Percentiles rank a stretch among this genome's conserved stretches.
Evolutionary conservation across 139 green algal species (phyloP).

Genomic region (Chlorella vulgaris): DNA sequence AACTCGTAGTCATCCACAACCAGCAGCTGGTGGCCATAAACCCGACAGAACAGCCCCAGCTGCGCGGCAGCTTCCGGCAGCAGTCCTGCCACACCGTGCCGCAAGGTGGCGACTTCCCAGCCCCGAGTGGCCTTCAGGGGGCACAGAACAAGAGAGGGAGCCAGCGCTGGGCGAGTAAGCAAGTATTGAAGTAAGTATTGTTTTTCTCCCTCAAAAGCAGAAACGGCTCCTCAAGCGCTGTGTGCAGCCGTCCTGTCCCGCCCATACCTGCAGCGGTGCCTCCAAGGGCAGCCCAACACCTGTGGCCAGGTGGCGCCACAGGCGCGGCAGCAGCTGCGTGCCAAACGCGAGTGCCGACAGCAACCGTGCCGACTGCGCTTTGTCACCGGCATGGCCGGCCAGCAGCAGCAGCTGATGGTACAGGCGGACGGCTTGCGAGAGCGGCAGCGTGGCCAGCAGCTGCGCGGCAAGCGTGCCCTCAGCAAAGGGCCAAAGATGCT

Average conservation of each 20-base stretch:
- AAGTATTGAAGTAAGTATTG: too few species aligned
- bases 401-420: slow-evolving; percentile 40
- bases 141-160: too few species aligned
- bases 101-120: slow-evolving; percentile 49
- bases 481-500: slow-evolving; percentile 55
- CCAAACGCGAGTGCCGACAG: slow-evolving; percentile 69
- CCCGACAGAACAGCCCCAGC: slow-evolving; percentile 71
- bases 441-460: slow-evolving; percentile 38
- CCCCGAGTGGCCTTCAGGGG: slow-evolving; percentile 41
- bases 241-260: too few species aligned
- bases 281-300: slow-evolving; percentile 63
- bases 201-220: too few species aligned
- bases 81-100: slow-evolving; percentile 39
- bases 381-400: slow-evolving; percentile 6
- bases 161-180: too few species aligned
- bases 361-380: slow-evolving; percentile 13
- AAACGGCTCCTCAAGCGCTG: too few species aligned
- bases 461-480: slow-evolving; percentile 54
- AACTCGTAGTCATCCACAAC: slow-evolving; percentile 91
- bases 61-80: slow-evolving; percentile 23
- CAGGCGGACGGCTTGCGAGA: slow-evolving; percentile 21
- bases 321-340: slow-evolving; percentile 30
- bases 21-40: slow-evolving; percentile 73
- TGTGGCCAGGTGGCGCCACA: slow-evolving; percentile 54
- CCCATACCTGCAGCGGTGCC: slow-evolving; percentile 41